These are phyloP conservation scores for Scalesia atractyloides DNA, from an alignment of 129 eudicot species.

Conservation along the genomic window DNA sequence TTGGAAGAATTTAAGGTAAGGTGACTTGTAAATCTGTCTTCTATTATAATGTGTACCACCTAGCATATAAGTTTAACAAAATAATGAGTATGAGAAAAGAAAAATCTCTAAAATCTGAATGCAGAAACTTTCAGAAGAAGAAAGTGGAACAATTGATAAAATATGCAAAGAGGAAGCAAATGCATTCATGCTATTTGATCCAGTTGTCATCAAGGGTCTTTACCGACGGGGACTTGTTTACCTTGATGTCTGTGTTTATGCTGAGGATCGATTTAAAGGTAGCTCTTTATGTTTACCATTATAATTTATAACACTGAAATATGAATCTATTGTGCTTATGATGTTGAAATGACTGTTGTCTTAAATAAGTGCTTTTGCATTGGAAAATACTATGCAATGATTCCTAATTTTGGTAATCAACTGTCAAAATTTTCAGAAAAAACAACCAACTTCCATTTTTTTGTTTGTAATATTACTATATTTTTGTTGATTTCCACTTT, in stretches of 20 bases:
- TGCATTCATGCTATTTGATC: constrained; percentile 85
- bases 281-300: constrained; percentile 6
- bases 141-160: constrained; percentile 93
- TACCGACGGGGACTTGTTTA: constrained; percentile 83
- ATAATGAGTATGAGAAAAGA: neutral
- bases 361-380: neutral
- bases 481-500: neutral
- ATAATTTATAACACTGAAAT: neutral
- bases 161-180: constrained; percentile 97
- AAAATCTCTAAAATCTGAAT: constrained; percentile 21
- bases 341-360: constrained; percentile 1
- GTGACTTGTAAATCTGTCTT: constrained; percentile 10
- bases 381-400: neutral
- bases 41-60: neutral
- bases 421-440: neutral
- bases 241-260: constrained; percentile 91
- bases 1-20: constrained; percentile 95
- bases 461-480: neutral
- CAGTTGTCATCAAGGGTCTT: constrained; percentile 82
- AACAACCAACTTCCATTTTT: neutral
- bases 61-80: constrained; percentile 1
- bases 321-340: constrained; percentile 1
- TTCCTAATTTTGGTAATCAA: constrained; percentile 3
- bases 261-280: constrained; percentile 97
- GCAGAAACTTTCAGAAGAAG: constrained; percentile 98